Conservation (phyloP, 2,329 filamentous ascomycete species). For the Macroventuria anomochaeta region DNA sequence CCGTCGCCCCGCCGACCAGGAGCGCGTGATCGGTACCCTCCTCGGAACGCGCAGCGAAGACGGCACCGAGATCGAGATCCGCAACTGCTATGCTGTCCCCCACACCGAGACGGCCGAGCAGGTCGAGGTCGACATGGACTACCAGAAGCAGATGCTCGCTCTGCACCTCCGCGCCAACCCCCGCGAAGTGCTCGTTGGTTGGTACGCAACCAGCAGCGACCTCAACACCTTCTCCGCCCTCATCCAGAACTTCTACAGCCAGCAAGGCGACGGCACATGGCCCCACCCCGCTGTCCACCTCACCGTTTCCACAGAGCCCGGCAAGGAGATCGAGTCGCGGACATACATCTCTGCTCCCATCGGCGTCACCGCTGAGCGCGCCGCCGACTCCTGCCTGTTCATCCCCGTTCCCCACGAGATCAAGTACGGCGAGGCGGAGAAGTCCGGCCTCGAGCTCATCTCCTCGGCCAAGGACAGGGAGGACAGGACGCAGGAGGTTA, state of each 20-base stretch:
- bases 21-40: slow-evolving; percentile 95
- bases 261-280: slow-evolving; percentile 94
- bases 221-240: slow-evolving; percentile 98
- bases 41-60: slow-evolving; percentile 94
- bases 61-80: slow-evolving; percentile 94
- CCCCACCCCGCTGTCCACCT: slow-evolving; percentile 97
- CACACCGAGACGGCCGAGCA: slow-evolving; percentile 99
- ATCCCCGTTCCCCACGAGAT: slow-evolving; percentile 96
- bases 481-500: slow-evolving; percentile 72
- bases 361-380: slow-evolving; percentile 91
- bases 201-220: slow-evolving; percentile 97
- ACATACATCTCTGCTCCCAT: slow-evolving; percentile 97
- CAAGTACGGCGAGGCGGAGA: slow-evolving; percentile 81
- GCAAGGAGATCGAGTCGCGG: slow-evolving; percentile 85
- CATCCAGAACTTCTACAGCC: slow-evolving; percentile 99
- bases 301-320: slow-evolving; percentile 89
- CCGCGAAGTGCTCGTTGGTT: slow-evolving; percentile 91
- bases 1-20: slow-evolving; percentile 88
- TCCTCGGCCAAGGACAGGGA: slow-evolving; percentile 81
- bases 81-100: slow-evolving; percentile 95
- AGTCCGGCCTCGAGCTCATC: slow-evolving; percentile 81
- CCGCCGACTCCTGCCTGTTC: slow-evolving; percentile 95
- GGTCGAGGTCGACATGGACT: slow-evolving; percentile 99
- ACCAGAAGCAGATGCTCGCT: slow-evolving; percentile 98
- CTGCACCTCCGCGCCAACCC: slow-evolving; percentile 93